Conservation (phyloP, 768 basidiomycete genomes). For the Vararia minispora region DNA sequence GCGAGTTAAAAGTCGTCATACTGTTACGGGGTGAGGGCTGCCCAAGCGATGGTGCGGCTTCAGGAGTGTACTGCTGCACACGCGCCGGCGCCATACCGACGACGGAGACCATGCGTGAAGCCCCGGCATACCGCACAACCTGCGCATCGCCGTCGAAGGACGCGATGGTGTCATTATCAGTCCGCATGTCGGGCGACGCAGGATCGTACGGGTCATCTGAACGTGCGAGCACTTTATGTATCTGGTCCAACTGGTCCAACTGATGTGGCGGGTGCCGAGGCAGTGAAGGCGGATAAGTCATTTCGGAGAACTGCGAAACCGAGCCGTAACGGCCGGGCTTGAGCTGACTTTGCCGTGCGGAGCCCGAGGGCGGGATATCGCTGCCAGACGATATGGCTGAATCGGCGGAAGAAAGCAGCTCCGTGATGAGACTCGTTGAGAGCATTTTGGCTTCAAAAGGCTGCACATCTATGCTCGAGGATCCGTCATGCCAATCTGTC, state of each 20-base stretch:
- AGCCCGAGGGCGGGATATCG: no score
- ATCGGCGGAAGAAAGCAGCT: constrained; percentile 25
- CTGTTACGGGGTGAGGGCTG: no score
- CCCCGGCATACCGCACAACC: constrained; percentile 7
- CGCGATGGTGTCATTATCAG: constrained; percentile 6
- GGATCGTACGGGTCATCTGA: background rate
- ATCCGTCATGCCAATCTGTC: constrained; percentile 51
- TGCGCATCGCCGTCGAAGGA: constrained; percentile 5
- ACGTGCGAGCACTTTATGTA: background rate
- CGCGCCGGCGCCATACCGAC: constrained; percentile 24
- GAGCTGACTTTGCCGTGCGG: no score
- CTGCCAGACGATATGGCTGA: constrained; percentile 14
- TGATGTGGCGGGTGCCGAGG: constrained; percentile 15
- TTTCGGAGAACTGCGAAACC: constrained; percentile 29
- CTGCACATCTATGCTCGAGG: constrained; percentile 45
- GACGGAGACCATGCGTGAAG: constrained; percentile 18
- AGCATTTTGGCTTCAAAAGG: constrained; percentile 46
- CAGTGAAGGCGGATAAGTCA: constrained; percentile 38
- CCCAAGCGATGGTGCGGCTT: no score
- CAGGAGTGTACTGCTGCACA: no score
- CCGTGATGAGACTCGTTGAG: constrained; percentile 52
- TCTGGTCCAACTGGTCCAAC: constrained; percentile 1
- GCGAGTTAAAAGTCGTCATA: no score
- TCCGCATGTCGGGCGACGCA: background rate
- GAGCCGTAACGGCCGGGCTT: background rate